Evolutionary conservation across 768 basidiomycete genomes (phyloP).

Genomic region (Calocera viscosa): DNA sequence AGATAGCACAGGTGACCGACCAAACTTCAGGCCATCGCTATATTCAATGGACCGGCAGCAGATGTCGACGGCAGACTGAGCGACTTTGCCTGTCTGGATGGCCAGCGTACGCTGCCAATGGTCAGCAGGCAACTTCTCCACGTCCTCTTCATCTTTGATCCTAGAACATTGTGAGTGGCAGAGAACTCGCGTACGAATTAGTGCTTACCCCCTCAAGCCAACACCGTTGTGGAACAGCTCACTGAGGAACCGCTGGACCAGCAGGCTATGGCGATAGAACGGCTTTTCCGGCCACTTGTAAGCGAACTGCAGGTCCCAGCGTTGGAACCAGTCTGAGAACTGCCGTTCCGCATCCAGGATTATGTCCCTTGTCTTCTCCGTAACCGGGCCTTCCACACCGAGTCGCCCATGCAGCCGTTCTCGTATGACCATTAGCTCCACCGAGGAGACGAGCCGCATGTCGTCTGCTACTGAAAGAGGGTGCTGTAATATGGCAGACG

Average conservation of each 20-base stretch:
- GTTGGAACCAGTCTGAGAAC: conserved; percentile 69
- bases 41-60: conserved; percentile 76
- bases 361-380: conserved; percentile 56
- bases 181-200: conserved; percentile 27
- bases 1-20: conserved; percentile 32
- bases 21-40: conserved; percentile 84
- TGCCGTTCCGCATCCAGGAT: conserved; percentile 62
- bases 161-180: conserved; percentile 19
- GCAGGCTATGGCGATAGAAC: conserved; percentile 77
- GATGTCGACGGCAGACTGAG: conserved; percentile 66
- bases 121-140: conserved; percentile 63
- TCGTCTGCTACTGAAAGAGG: conserved; percentile 86
- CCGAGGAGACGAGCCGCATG: conserved; percentile 87
- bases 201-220: conserved; percentile 45
- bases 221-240: conserved; percentile 76
- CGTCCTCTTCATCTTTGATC: conserved; percentile 76
- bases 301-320: conserved; percentile 69
- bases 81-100: conserved; percentile 69
- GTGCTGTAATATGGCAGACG: conserved; percentile 67
- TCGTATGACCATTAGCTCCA: conserved; percentile 81
- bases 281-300: conserved; percentile 53
- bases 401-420: conserved; percentile 75
- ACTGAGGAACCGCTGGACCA: conserved; percentile 81
- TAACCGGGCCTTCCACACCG: conserved; percentile 61
- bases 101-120: conserved; percentile 57